These are phyloP conservation scores for Aureobasidium namibiae DNA, from an alignment of 2,329 filamentous ascomycete genomes.

Conservation along the genomic window DNA sequence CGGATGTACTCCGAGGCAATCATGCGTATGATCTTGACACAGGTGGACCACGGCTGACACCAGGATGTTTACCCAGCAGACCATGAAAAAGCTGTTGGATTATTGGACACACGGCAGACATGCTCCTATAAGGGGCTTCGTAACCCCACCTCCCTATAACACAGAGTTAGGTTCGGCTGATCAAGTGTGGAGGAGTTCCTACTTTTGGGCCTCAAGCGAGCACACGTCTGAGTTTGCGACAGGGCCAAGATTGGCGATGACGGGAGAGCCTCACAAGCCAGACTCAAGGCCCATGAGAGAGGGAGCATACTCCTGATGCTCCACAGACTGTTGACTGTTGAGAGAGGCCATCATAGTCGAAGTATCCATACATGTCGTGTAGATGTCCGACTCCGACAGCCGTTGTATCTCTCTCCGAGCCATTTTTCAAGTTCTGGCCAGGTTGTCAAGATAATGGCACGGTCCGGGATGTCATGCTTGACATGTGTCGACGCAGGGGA, in stretches of 20 bases:
- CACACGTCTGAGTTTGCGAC: not conserved
- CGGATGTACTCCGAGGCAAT: not conserved
- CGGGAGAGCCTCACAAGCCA: no score
- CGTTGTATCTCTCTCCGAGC: not conserved
- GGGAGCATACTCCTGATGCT: not conserved
- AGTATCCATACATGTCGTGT: not conserved
- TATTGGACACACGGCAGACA: not conserved
- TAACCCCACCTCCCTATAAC: not conserved
- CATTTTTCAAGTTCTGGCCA: not conserved
- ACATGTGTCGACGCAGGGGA: slow-evolving; percentile 8
- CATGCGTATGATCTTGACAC: not conserved
- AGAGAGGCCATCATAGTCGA: not conserved
- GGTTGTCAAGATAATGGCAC: not conserved
- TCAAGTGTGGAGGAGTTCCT: not conserved
- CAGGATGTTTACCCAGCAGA: not conserved
- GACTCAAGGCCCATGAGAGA: not conserved
- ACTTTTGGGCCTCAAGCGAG: not conserved
- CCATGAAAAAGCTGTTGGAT: not conserved
- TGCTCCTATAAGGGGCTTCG: slow-evolving; percentile 2
- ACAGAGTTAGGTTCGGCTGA: not conserved
- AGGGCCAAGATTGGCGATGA: not conserved
- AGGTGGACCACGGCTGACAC: not conserved
- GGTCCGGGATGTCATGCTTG: slow-evolving; percentile 2
- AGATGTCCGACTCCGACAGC: not conserved
- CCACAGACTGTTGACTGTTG: not conserved